Percentiles rank a stretch among this genome's conserved stretches.
These are phyloP conservation scores for Botrytis fabae DNA, from an alignment of 2,329 filamentous ascomycete species.

Conservation along the genomic window DNA sequence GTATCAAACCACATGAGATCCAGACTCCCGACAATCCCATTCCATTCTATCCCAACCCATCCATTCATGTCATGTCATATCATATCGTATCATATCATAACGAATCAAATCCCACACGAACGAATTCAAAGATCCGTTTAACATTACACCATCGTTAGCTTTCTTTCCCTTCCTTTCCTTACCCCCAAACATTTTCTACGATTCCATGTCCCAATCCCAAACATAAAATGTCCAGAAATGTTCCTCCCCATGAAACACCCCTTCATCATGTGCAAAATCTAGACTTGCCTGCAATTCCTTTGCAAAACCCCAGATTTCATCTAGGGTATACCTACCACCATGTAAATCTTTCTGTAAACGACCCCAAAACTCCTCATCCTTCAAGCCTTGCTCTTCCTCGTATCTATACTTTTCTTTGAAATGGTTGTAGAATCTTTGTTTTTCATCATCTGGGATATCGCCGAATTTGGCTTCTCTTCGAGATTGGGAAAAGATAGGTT, in stretches of 20 bases:
- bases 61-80: not conserved
- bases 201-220: not conserved
- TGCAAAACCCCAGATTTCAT: conserved; percentile 37
- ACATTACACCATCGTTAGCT: not conserved
- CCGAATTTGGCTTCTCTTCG: not conserved
- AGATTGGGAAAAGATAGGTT: not conserved
- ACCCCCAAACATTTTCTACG: not conserved
- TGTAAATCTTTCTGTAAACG: not conserved
- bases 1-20: not conserved
- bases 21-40: not conserved
- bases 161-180: not conserved
- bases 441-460: not conserved
- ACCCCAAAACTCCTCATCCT: conserved; percentile 11
- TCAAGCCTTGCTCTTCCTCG: not conserved
- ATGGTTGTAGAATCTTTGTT: not conserved
- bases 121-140: not conserved
- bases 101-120: not conserved
- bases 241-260: not conserved
- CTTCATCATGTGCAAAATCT: conserved; percentile 23
- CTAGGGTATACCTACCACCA: conserved; percentile 28
- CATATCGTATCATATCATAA: not conserved
- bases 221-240: conserved; percentile 4
- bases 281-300: conserved; percentile 35
- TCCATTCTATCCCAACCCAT: not conserved
- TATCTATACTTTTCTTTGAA: not conserved